phyloP scores from a whole-genome alignment of 2,329 filamentous ascomycete genomes.

The Apiospora hydei region DNA sequence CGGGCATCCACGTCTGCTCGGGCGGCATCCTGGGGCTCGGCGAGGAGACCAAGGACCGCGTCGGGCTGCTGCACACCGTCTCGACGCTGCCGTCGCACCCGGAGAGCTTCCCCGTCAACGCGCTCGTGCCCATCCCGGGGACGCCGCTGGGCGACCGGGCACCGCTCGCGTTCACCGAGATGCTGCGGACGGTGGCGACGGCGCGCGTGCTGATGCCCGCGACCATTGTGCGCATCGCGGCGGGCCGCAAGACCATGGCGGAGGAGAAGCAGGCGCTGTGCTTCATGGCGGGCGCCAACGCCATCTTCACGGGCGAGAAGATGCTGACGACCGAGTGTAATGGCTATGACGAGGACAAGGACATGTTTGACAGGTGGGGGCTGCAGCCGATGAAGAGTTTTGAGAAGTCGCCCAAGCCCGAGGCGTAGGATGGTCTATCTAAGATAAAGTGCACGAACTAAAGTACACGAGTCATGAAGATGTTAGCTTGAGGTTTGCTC shows the following conservation, averaged over 20 bases:
- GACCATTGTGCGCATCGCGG: slow-evolving; percentile 87
- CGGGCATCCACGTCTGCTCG: slow-evolving; percentile 89
- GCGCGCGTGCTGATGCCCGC: slow-evolving; percentile 83
- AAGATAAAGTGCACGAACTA: no score
- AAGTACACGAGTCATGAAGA: no score
- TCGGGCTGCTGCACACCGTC: slow-evolving; percentile 84
- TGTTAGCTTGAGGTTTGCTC: slow-evolving; percentile 38
- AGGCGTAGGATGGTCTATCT: background rate
- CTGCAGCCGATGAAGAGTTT: slow-evolving; percentile 73
- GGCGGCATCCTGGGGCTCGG: slow-evolving; percentile 88
- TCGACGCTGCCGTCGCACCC: slow-evolving; percentile 82
- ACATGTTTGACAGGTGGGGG: slow-evolving; percentile 85
- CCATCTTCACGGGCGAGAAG: slow-evolving; percentile 95
- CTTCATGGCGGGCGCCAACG: slow-evolving; percentile 91
- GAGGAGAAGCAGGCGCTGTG: slow-evolving; percentile 91
- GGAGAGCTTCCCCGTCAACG: slow-evolving; percentile 91
- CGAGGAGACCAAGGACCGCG: slow-evolving; percentile 78
- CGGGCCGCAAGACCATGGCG: slow-evolving; percentile 81
- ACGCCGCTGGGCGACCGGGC: slow-evolving; percentile 81
- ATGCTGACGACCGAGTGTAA: slow-evolving; percentile 94
- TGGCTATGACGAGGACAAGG: slow-evolving; percentile 87
- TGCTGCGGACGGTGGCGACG: slow-evolving; percentile 84
- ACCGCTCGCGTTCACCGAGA: slow-evolving; percentile 77
- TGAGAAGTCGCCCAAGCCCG: slow-evolving; percentile 31
- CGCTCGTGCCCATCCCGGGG: slow-evolving; percentile 88